Percentiles rank a stretch among this genome's conserved stretches.
phyloP scores from a whole-genome alignment of 164 flowering plant species.

The Malania oleifera region DNA sequence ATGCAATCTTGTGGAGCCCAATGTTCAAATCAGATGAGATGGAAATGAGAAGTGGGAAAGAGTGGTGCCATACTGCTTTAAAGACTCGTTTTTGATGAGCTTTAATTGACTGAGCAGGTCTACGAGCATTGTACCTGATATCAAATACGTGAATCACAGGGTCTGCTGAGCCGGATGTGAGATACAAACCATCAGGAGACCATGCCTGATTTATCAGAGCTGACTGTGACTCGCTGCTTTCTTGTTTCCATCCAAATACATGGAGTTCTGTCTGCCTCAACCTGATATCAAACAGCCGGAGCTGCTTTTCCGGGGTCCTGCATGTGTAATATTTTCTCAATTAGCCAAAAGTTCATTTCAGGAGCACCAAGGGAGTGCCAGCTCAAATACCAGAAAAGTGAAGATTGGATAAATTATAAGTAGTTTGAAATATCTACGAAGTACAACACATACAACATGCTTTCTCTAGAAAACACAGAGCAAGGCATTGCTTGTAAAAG shows the following conservation, averaged over 20 bases:
- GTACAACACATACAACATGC: no score
- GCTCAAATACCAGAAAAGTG: no score
- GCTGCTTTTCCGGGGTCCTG: slow-evolving; percentile 79
- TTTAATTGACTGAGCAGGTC: slow-evolving; percentile 73
- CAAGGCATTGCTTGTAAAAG: no score
- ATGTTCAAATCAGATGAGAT: slow-evolving; percentile 84
- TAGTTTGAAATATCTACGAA: no score
- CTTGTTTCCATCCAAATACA: slow-evolving; percentile 89
- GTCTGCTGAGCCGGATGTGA: slow-evolving; percentile 87
- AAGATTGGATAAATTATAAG: no score
- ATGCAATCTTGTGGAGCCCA: slow-evolving; percentile 65
- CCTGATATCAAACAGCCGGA: slow-evolving; percentile 74
- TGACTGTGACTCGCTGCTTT: slow-evolving; percentile 88
- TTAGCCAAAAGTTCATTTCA: no score
- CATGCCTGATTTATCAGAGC: slow-evolving; percentile 92
- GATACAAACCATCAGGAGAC: slow-evolving; percentile 86
- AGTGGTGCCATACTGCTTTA: slow-evolving; percentile 79
- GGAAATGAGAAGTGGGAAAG: slow-evolving; percentile 76
- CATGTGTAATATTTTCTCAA: slow-evolving; percentile 10
- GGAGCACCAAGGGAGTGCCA: no score
- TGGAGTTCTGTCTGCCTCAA: slow-evolving; percentile 70
- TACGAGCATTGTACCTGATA: slow-evolving; percentile 60
- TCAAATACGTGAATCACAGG: slow-evolving; percentile 87
- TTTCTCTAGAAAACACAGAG: no score
- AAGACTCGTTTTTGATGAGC: slow-evolving; percentile 94